A percentile compares a stretch with the other conserved stretches of the same genome.
These are phyloP conservation scores for Aspergillus sp. DNA, from an alignment of 2,329 filamentous ascomycete species.

Conservation along the genomic window DNA sequence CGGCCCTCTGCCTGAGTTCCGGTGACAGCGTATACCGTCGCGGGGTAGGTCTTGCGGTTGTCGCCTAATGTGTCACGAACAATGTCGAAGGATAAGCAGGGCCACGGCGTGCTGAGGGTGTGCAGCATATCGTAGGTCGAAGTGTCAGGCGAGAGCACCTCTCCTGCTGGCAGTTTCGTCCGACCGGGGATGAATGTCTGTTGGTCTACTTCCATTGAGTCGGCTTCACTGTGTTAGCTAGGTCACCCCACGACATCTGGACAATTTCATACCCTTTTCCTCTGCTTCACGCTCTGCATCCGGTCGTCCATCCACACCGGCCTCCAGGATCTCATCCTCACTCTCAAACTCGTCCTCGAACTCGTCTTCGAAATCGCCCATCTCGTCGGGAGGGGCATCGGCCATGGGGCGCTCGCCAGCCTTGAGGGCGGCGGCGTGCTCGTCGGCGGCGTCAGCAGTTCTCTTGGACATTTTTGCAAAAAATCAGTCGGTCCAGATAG, in stretches of 20 bases:
- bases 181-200: conserved; percentile 81
- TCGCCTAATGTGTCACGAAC: conserved; percentile 82
- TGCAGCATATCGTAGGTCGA: conserved; percentile 99
- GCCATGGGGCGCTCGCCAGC: conserved; percentile 59
- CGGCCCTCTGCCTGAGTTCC: conserved; percentile 85
- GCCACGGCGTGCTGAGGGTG: conserved; percentile 90
- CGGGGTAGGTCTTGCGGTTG: conserved; percentile 87
- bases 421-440: conserved; percentile 57
- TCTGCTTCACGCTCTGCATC: conserved; percentile 93
- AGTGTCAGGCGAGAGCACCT: conserved; percentile 85
- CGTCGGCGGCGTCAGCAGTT: conserved; percentile 53
- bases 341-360: conserved; percentile 97
- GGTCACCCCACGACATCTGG: background rate
- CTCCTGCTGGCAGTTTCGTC: conserved; percentile 84
- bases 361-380: conserved; percentile 68
- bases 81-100: conserved; percentile 94
- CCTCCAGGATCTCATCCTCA: conserved; percentile 89
- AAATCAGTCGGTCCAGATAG: background rate
- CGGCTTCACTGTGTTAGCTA: conserved; percentile 38
- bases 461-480: conserved; percentile 58
- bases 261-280: conserved; percentile 58
- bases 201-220: conserved; percentile 82
- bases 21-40: conserved; percentile 90
- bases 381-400: conserved; percentile 51
- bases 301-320: conserved; percentile 87